Base-by-base conservation (phyloP, 23 red algal genomes). In the Cyanidium caldarium region DNA sequence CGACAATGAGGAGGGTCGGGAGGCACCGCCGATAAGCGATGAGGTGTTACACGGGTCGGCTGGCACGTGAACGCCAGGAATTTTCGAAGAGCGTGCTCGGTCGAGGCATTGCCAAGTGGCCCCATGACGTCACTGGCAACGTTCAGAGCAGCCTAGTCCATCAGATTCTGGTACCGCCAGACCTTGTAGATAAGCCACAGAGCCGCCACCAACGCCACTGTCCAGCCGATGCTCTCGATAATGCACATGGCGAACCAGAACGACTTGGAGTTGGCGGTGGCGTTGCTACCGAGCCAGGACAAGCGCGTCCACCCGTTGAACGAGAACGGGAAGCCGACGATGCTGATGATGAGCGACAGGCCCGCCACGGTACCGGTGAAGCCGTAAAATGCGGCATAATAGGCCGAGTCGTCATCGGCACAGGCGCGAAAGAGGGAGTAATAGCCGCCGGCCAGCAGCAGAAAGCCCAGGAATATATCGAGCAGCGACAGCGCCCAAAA, bases 221-320 rank as follows among this genome's bases (percentile, higher is more conserved):
- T 61, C 51, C 51, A 61, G n/a, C 51, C 51, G 7, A 21, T 61
- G 21, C 51, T 61, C 51, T 61, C 51, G 21, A 61, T 61, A 28
- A 61, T 28, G 51, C n/a, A 28, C 51, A 61, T 61, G n/a, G 51
- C 23, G 5, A 16, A 28, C 51, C 51, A 61, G 31, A 14, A 61
- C 51, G 51, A 28, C 51, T 25, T 16, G 10, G 31, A 28, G 21
- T 12, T 61, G 19, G 19, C 31, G 13, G 51, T 28, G 21, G 19
- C 31, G 31, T 61, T 61, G 3, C 21, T 5, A n/a, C n/a, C n/a
- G 21, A 61, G 19, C 51, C 51, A 61, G 5, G n/a, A 16, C 7
- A 61, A 28, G 31, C 51, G 51, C 21, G 23, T 28, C 51, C 51
- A 61, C 19, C 51, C 51, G 51, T 61, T 61, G 51, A 61, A 61